Percentiles rank a stretch among this genome's conserved stretches.
Conservation (phyloP, 2,329 filamentous ascomycete species). For the Talaromyces rugulosus region DNA sequence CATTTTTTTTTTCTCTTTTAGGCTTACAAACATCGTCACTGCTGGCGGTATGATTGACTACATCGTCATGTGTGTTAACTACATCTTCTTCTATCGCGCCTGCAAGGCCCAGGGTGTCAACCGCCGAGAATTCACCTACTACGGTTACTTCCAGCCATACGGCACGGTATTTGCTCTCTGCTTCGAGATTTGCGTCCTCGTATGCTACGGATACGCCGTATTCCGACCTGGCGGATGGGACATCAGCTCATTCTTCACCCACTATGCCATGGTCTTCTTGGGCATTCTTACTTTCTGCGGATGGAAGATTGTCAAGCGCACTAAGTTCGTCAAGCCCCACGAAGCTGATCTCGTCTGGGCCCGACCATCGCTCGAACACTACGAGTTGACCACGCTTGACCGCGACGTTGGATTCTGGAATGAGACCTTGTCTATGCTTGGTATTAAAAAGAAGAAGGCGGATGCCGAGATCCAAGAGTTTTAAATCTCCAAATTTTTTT, state of each 20-base stretch:
- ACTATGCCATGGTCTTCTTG: constrained; percentile 69
- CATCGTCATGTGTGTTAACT: constrained; percentile 58
- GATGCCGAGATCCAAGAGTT: not conserved
- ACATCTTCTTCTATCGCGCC: constrained; percentile 60
- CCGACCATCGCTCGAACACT: constrained; percentile 64
- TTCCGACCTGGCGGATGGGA: constrained; percentile 61
- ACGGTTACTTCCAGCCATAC: constrained; percentile 63
- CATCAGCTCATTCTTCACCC: constrained; percentile 70
- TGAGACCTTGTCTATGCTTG: constrained; percentile 1
- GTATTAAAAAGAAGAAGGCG: constrained; percentile 2
- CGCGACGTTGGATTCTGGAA: constrained; percentile 11
- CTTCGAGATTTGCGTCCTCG: constrained; percentile 10
- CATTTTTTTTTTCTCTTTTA: not conserved
- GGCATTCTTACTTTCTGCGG: constrained; percentile 65
- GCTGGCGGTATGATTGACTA: constrained; percentile 52
- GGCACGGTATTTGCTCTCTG: constrained; percentile 11
- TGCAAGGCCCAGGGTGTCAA: constrained; percentile 56
- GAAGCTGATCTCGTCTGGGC: constrained; percentile 68
- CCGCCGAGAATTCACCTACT: constrained; percentile 55
- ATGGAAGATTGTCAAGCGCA: constrained; percentile 56
- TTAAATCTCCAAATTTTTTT: not conserved
- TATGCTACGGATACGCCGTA: constrained; percentile 65
- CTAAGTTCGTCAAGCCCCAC: constrained; percentile 50
- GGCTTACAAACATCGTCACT: constrained; percentile 11
- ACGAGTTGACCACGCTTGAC: constrained; percentile 11